A percentile compares a stretch with the other conserved stretches of the same genome.
These are phyloP conservation scores for Phytophthora capsici DNA, from an alignment of 352 stramenopile genomes.

Conservation along the genomic window DNA sequence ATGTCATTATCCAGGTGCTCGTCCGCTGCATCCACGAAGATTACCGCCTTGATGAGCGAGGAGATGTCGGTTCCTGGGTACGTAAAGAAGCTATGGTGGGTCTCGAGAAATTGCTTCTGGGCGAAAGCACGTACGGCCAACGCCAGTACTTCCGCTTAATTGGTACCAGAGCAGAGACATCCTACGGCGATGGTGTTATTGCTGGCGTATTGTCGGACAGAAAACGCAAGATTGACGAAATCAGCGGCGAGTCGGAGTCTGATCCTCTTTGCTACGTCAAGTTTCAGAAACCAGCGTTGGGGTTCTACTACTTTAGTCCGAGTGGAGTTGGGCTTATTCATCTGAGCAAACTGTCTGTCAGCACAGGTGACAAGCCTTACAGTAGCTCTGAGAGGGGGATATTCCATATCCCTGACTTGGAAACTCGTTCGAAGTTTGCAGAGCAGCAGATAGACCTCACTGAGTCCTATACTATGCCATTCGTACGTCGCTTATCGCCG, in stretches of 20 bases:
- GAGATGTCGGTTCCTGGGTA: slow-evolving; percentile 98
- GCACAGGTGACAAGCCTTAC: neutral
- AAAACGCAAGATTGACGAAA: slow-evolving; percentile 36
- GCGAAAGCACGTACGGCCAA: slow-evolving; percentile 35
- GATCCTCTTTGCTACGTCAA: slow-evolving; percentile 63
- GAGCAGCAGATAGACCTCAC: slow-evolving; percentile 8
- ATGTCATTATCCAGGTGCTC: slow-evolving; percentile 83
- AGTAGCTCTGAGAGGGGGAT: neutral
- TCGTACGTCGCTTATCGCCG: slow-evolving; percentile 46
- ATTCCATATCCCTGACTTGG: slow-evolving; percentile 36
- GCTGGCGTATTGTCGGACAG: slow-evolving; percentile 40
- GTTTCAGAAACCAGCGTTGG: slow-evolving; percentile 63
- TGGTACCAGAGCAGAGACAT: slow-evolving; percentile 32
- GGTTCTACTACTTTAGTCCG: slow-evolving; percentile 79
- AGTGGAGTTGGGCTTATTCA: slow-evolving; percentile 63
- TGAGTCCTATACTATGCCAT: slow-evolving; percentile 22
- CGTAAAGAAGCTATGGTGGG: slow-evolving; percentile 94
- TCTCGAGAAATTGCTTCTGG: slow-evolving; percentile 82
- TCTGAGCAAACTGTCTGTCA: slow-evolving; percentile 34
- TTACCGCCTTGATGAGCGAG: slow-evolving; percentile 97
- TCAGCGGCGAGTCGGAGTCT: slow-evolving; percentile 5
- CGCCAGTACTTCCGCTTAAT: slow-evolving; percentile 49
- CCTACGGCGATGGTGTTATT: slow-evolving; percentile 57
- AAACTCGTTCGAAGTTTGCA: slow-evolving; percentile 24
- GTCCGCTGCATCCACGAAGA: slow-evolving; percentile 91